These are phyloP conservation scores for Coniferiporia sulphurascens DNA, from an alignment of 1,284 basidiomycete species.

Conservation along the genomic window DNA sequence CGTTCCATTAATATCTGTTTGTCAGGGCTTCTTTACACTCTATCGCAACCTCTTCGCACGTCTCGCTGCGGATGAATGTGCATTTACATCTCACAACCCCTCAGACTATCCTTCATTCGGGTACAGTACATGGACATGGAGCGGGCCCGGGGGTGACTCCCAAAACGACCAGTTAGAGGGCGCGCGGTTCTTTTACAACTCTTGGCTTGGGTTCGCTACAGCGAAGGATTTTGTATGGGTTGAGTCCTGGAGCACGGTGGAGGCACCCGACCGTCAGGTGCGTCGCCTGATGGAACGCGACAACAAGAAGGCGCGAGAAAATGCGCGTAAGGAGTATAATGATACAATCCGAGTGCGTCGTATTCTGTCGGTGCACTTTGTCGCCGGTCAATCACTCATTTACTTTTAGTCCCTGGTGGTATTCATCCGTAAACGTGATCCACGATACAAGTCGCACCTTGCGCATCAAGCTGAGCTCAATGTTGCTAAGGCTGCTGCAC, in stretches of 20 bases:
- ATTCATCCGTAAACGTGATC: conserved; percentile 92
- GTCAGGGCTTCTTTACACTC: conserved; percentile 85
- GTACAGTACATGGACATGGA: conserved; percentile 70
- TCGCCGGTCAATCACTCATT: neutral
- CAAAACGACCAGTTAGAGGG: conserved; percentile 38
- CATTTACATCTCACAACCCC: conserved; percentile 40
- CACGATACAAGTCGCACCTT: conserved; percentile 78
- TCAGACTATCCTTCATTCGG: conserved; percentile 82
- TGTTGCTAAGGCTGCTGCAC: conserved; percentile 29
- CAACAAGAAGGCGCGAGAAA: conserved; percentile 88
- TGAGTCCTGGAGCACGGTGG: conserved; percentile 78
- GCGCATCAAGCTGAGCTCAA: conserved; percentile 41
- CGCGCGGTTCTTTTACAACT: conserved; percentile 77
- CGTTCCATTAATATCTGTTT: neutral
- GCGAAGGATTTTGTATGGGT: conserved; percentile 89
- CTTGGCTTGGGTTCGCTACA: conserved; percentile 86
- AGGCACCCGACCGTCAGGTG: conserved; percentile 84
- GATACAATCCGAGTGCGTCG: conserved; percentile 76
- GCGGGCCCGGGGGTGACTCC: conserved; percentile 28
- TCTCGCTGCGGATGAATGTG: conserved; percentile 77
- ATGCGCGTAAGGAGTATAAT: conserved; percentile 88
- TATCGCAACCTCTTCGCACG: conserved; percentile 88
- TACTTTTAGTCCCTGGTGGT: conserved; percentile 65
- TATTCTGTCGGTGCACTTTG: neutral
- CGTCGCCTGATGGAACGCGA: conserved; percentile 94